phyloP scores from a whole-genome alignment of 352 stramenopile species.

The Globisporangium takayamanum region DNA sequence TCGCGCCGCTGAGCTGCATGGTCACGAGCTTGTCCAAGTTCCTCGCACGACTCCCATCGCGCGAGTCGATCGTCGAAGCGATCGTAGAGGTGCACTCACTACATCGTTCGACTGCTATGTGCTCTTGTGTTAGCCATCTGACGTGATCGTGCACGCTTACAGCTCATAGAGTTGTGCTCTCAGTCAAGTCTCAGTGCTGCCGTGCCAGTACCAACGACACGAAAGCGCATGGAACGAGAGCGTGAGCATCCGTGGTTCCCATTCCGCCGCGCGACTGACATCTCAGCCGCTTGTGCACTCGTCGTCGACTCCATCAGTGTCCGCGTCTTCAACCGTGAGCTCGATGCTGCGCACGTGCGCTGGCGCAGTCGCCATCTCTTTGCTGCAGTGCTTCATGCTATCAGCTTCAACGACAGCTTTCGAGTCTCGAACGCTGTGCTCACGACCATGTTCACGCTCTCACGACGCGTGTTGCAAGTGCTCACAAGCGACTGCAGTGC shows the following conservation, averaged over 20 bases:
- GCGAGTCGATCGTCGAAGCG: not conserved
- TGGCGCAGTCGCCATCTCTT: constrained; percentile 1
- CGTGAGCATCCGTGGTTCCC: constrained; percentile 35
- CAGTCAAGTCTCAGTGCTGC: not conserved
- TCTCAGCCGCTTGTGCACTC: constrained; percentile 14
- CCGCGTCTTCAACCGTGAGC: constrained; percentile 3
- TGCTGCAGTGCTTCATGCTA: constrained; percentile 1
- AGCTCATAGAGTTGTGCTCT: constrained; percentile 6
- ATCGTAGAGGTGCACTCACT: constrained; percentile 8
- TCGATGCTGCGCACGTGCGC: constrained; percentile 2
- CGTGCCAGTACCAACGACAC: not conserved
- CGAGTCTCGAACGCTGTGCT: not conserved
- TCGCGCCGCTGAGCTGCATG: not conserved
- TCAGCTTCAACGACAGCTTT: not conserved
- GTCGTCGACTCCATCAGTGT: constrained; percentile 16
- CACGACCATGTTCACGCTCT: not conserved
- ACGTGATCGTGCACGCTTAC: too few relatives aligned
- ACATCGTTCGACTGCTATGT: too few relatives aligned
- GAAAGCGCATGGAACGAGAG: constrained; percentile 6
- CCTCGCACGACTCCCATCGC: not conserved
- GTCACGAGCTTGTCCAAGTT: constrained; percentile 10
- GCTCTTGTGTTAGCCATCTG: too few relatives aligned
- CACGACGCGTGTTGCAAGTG: not conserved
- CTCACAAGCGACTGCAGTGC: not conserved
- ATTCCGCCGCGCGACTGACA: constrained; percentile 25